Evolutionary conservation across 345 rosid species (phyloP).

Genomic region (Reutealis trisperma): DNA sequence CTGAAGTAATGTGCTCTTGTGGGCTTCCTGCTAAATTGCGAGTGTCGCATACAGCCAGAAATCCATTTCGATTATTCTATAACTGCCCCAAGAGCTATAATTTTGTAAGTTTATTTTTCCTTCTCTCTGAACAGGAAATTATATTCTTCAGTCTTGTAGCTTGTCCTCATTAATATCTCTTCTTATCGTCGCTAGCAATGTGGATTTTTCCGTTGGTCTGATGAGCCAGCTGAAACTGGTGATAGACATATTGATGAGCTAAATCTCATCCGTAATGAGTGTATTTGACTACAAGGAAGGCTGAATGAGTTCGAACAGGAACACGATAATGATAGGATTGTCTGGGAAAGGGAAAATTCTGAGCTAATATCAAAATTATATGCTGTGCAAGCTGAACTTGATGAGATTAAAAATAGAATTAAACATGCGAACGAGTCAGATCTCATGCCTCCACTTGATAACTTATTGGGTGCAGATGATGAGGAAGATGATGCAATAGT

Average conservation of each 20-base stretch:
- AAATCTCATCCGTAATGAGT: constrained; percentile 18
- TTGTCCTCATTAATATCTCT: neutral
- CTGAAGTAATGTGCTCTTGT: constrained; percentile 8
- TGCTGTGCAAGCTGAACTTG: constrained; percentile 13
- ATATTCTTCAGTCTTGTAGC: neutral
- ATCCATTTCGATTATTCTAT: constrained; percentile 22
- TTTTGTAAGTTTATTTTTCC: constrained; percentile 4
- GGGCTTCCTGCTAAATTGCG: constrained; percentile 14
- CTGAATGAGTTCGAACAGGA: neutral
- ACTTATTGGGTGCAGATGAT: neutral
- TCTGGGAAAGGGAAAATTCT: constrained; percentile 10
- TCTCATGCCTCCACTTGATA: constrained; percentile 27
- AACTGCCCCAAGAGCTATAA: constrained; percentile 9
- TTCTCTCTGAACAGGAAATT: neutral
- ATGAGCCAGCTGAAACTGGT: constrained; percentile 16
- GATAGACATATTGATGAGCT: constrained; percentile 20
- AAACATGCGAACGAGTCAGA: constrained; percentile 14
- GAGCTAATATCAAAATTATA: constrained; percentile 15
- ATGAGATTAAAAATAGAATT: constrained; percentile 15
- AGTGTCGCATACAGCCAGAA: constrained; percentile 8
- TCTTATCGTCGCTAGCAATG: constrained; percentile 23
- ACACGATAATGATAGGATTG: constrained; percentile 6
- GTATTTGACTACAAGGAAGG: constrained; percentile 15
- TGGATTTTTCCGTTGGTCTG: constrained; percentile 16
- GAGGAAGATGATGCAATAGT: constrained; percentile 15